phyloP scores from a whole-genome alignment of 306 rosid genomes.

The Astragalus glycyphyllos region DNA sequence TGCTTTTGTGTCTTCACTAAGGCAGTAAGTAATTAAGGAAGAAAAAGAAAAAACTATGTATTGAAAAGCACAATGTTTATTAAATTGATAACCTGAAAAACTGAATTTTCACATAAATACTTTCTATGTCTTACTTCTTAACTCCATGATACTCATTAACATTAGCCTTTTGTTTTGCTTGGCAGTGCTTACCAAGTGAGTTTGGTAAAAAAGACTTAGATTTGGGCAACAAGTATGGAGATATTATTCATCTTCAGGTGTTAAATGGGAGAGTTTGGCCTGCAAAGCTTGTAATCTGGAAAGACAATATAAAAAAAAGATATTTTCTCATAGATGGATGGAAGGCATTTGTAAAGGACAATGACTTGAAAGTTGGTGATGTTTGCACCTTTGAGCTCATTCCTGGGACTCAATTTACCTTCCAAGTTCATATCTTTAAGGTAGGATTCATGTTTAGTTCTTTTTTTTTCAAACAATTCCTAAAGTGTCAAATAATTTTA shows the following conservation, averaged over 20 bases:
- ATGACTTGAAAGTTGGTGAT: slow-evolving; percentile 35
- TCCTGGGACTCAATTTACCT: not conserved
- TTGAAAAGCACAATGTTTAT: no score
- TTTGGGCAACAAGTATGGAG: not conserved
- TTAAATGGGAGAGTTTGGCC: slow-evolving; percentile 25
- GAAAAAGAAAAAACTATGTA: no score
- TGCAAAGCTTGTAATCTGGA: not conserved
- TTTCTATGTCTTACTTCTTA: not conserved
- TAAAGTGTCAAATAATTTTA: not conserved
- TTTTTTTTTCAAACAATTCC: not conserved
- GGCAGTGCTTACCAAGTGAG: not conserved
- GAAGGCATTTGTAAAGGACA: slow-evolving; percentile 40
- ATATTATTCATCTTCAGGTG: not conserved
- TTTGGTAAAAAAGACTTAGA: slow-evolving; percentile 30
- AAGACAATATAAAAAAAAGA: rapidly evolving
- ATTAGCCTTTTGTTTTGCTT: not conserved
- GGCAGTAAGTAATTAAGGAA: no score
- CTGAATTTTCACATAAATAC: not conserved
- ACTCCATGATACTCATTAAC: not conserved
- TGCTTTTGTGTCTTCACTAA: no score
- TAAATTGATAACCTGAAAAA: no score
- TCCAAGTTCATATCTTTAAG: slow-evolving; percentile 30
- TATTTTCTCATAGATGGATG: slow-evolving; percentile 39
- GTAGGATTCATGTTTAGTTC: not conserved
- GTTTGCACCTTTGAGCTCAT: slow-evolving; percentile 44